A percentile compares a stretch with the other conserved stretches of the same genome.
phyloP scores from a whole-genome alignment of 2,329 filamentous ascomycete genomes.

The Exophiala phaeomuriformis region DNA sequence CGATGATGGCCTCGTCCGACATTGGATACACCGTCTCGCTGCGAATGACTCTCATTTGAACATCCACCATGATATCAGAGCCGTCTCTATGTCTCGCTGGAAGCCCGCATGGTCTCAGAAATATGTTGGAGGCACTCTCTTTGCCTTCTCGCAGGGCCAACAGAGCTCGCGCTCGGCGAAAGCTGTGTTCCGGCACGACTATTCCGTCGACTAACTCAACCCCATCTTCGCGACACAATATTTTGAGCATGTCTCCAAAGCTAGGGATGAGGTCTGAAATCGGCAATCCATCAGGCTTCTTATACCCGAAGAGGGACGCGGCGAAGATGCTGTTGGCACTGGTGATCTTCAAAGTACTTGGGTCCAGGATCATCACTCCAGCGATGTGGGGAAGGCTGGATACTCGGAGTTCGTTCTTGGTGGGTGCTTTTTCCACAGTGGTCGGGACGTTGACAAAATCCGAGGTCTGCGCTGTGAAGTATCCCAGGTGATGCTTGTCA shows the following conservation, averaged over 20 bases:
- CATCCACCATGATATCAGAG: constrained; percentile 83
- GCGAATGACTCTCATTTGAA: constrained; percentile 93
- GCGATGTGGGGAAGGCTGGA: constrained; percentile 97
- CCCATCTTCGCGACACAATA: constrained; percentile 80
- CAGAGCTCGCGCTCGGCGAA: constrained; percentile 78
- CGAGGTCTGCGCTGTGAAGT: constrained; percentile 77
- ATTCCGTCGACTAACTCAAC: constrained; percentile 83
- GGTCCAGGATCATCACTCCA: constrained; percentile 87
- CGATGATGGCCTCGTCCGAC: constrained; percentile 56
- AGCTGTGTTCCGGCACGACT: constrained; percentile 92
- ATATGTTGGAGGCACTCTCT: constrained; percentile 68
- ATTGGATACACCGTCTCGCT: constrained; percentile 63
- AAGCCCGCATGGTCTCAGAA: constrained; percentile 76
- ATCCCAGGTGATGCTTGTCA: constrained; percentile 49
- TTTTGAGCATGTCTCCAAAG: constrained; percentile 74
- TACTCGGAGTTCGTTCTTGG: constrained; percentile 66
- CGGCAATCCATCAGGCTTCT: constrained; percentile 69
- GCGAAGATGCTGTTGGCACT: constrained; percentile 95
- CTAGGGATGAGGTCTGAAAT: constrained; percentile 76
- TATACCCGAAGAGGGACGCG: constrained; percentile 81
- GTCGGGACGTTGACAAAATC: constrained; percentile 76
- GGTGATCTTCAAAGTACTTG: constrained; percentile 67
- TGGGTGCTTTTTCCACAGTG: constrained; percentile 65
- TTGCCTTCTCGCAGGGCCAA: constrained; percentile 76
- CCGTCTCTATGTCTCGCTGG: constrained; percentile 84